A percentile compares a stretch with the other conserved stretches of the same genome.
phyloP scores from a whole-genome alignment of 1,284 basidiomycete genomes.

The Ustilago esculenta region DNA sequence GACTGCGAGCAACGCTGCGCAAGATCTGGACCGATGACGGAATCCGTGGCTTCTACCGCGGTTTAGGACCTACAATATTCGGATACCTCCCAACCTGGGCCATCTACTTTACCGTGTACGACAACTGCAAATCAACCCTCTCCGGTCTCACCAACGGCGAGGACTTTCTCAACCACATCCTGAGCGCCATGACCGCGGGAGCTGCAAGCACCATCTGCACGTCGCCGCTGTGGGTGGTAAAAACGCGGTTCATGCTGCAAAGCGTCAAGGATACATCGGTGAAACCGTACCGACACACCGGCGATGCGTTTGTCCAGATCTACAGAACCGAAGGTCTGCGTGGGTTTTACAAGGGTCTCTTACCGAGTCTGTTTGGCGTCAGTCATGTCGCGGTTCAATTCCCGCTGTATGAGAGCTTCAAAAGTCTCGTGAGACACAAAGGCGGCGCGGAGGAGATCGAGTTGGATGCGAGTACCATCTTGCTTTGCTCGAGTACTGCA shows the following conservation, averaged over 20 bases:
- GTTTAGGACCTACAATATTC: conserved; percentile 63
- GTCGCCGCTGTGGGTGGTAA: conserved; percentile 65
- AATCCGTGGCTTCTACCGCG: conserved; percentile 63
- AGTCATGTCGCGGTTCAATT: conserved; percentile 65
- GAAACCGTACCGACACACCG: conserved; percentile 56
- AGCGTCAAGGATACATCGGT: conserved; percentile 16
- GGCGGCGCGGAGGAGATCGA: conserved; percentile 28
- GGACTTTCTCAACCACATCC: conserved; percentile 61
- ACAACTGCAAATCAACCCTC: conserved; percentile 48
- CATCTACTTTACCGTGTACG: conserved; percentile 66
- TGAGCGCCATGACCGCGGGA: conserved; percentile 62
- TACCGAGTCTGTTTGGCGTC: conserved; percentile 62
- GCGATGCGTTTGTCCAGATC: conserved; percentile 63
- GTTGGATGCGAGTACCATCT: conserved; percentile 44
- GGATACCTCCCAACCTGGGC: conserved; percentile 67
- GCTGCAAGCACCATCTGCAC: conserved; percentile 62
- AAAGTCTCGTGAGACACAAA: conserved; percentile 27
- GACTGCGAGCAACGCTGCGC: conserved; percentile 25
- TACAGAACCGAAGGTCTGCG: conserved; percentile 53
- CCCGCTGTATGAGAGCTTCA: conserved; percentile 65
- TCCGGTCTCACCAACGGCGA: conserved; percentile 1
- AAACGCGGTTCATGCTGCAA: conserved; percentile 64
- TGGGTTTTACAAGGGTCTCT: conserved; percentile 63
- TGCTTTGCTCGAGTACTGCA: conserved; percentile 59
- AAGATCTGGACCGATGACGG: conserved; percentile 62